Evolutionary conservation across 75 land plant genomes (phyloP).

Genomic region (Ceratopteris richardii): DNA sequence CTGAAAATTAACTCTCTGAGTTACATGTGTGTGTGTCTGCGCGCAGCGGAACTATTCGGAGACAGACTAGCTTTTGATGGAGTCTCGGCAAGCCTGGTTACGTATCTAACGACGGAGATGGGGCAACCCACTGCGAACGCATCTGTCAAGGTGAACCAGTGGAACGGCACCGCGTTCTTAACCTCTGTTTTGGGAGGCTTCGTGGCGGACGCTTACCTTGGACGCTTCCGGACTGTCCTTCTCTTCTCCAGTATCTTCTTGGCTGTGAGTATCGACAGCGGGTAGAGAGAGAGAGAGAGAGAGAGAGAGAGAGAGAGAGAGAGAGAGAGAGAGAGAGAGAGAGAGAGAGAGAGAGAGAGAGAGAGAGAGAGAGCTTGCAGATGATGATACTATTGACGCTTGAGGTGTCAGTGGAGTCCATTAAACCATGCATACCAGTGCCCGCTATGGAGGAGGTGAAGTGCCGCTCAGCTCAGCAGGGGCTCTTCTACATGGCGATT

Average conservation of each 20-base stretch:
- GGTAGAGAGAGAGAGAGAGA: too few species aligned
- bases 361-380: constrained; percentile 6
- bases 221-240: constrained; percentile 79
- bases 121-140: constrained; percentile 43
- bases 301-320: too few species aligned
- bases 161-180: constrained; percentile 49
- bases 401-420: not conserved
- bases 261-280: constrained; percentile 47
- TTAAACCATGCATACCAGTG: constrained; percentile 13
- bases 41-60: not conserved
- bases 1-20: too few species aligned
- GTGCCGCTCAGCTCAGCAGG: not conserved
- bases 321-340: too few species aligned
- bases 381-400: constrained; percentile 5
- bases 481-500: constrained; percentile 4
- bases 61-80: constrained; percentile 59
- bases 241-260: constrained; percentile 71
- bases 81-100: constrained; percentile 37
- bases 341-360: too few species aligned
- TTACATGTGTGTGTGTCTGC: too few species aligned
- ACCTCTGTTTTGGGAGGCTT: constrained; percentile 81
- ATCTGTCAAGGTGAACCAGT: constrained; percentile 36
- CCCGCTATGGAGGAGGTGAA: not conserved
- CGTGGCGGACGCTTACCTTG: constrained; percentile 83
- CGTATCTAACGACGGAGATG: constrained; percentile 36